phyloP scores from a whole-genome alignment of 805 yeast species.

The Teunomyces gatunensis region DNA sequence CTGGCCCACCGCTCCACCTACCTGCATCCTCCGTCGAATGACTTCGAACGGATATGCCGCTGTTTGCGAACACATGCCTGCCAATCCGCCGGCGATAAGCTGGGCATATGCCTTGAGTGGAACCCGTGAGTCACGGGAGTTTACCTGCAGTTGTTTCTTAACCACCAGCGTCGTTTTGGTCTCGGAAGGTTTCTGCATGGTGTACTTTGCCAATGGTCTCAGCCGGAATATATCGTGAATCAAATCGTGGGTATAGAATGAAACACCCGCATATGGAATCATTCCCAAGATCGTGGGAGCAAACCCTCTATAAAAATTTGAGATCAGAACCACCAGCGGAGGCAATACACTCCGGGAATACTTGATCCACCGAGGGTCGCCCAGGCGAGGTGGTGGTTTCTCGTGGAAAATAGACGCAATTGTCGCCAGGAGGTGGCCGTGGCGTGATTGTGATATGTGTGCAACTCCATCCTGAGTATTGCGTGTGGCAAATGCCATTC shows the following conservation, averaged over 20 bases:
- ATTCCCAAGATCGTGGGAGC: conserved; percentile 91
- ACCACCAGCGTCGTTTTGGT: conserved; percentile 6
- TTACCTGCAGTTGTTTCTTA: conserved; percentile 18
- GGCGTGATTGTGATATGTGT: neutral
- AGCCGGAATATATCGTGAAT: conserved; percentile 83
- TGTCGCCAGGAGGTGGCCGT: conserved; percentile 32
- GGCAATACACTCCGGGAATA: conserved; percentile 34
- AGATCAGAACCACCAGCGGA: conserved; percentile 30
- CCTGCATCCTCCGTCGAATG: conserved; percentile 92
- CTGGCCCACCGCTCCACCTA: conserved; percentile 70
- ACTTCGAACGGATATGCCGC: conserved; percentile 98
- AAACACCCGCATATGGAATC: conserved; percentile 97
- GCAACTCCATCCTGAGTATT: conserved; percentile 9
- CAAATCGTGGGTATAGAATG: conserved; percentile 90
- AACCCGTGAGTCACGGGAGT: conserved; percentile 42
- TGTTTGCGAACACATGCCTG: conserved; percentile 93
- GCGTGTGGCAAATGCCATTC: conserved; percentile 84
- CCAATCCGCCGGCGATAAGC: conserved; percentile 89
- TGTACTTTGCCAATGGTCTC: conserved; percentile 49
- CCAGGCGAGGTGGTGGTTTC: conserved; percentile 31
- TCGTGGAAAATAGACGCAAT: conserved; percentile 31
- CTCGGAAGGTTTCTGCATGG: conserved; percentile 31
- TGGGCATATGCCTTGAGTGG: conserved; percentile 93
- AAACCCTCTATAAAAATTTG: conserved; percentile 91
- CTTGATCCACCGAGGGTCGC: conserved; percentile 39